phyloP scores from a whole-genome alignment of 2,329 filamentous ascomycete genomes.

The Talaromyces verruculosus region DNA sequence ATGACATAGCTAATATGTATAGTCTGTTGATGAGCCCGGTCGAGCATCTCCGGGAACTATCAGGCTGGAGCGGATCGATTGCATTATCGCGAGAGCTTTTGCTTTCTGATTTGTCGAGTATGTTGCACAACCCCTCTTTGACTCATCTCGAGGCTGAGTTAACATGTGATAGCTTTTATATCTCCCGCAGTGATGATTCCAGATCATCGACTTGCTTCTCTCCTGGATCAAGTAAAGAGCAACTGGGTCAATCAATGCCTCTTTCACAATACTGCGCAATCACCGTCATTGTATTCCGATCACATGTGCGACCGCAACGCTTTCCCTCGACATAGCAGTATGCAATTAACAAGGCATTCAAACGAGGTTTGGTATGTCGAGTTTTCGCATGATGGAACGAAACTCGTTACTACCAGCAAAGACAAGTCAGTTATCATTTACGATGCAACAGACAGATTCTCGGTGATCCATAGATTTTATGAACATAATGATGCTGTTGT shows the following conservation, averaged over 20 bases:
- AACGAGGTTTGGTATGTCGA: constrained; percentile 90
- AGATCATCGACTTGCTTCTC: constrained; percentile 76
- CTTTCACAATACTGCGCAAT: constrained; percentile 77
- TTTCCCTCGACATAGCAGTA: constrained; percentile 71
- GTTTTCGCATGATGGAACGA: constrained; percentile 84
- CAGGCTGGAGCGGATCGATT: constrained; percentile 79
- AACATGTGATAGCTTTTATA: constrained; percentile 66
- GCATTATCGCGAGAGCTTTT: constrained; percentile 72
- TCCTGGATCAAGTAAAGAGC: constrained; percentile 81
- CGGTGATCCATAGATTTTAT: constrained; percentile 60
- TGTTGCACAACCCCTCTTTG: constrained; percentile 32
- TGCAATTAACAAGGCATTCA: constrained; percentile 69
- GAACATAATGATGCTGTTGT: constrained; percentile 72
- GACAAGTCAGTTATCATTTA: constrained; percentile 78
- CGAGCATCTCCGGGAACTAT: constrained; percentile 72
- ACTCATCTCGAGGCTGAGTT: background rate
- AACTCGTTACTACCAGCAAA: constrained; percentile 77
- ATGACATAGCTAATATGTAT: constrained; percentile 4
- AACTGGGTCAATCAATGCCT: constrained; percentile 79
- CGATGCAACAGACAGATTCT: constrained; percentile 66
- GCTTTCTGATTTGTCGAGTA: constrained; percentile 81
- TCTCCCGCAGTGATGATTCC: constrained; percentile 97
- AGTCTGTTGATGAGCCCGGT: constrained; percentile 87
- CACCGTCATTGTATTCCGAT: constrained; percentile 85
- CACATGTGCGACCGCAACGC: constrained; percentile 77